Evolutionary conservation across 2,329 filamentous ascomycete genomes (phyloP).

Genomic region (Monilinia fructicola): DNA sequence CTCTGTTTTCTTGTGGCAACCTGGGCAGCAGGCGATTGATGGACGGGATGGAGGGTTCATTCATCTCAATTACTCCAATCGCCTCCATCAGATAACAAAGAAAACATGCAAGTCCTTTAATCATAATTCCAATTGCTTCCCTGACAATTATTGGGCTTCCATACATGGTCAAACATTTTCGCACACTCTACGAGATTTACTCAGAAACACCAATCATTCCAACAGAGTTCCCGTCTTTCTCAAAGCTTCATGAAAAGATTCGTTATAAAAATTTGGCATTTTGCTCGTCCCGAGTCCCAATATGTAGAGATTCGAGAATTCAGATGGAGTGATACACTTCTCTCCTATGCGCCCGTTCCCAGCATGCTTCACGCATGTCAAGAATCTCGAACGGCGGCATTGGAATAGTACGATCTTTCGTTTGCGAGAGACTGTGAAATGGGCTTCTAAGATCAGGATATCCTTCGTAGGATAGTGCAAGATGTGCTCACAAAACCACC

Average conservation of each 20-base stretch:
- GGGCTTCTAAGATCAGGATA: not conserved
- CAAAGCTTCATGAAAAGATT: not conserved
- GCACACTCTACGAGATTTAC: not conserved
- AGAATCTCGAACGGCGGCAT: not conserved
- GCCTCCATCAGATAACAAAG: not conserved
- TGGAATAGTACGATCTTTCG: constrained; percentile 13
- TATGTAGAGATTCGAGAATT: constrained; percentile 6
- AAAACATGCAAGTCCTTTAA: not conserved
- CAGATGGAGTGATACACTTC: not conserved
- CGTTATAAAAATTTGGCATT: not conserved
- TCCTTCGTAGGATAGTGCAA: not conserved
- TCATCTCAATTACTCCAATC: not conserved
- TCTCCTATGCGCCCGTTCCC: not conserved
- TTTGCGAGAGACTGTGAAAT: not conserved
- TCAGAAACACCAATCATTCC: not conserved
- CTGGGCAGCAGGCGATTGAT: too few relatives aligned
- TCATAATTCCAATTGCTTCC: not conserved
- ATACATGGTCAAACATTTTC: not conserved
- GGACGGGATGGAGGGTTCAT: too few relatives aligned
- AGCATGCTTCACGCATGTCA: constrained; percentile 4
- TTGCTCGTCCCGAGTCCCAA: constrained; percentile 1
- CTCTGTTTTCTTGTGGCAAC: too few relatives aligned
- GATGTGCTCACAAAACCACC: not conserved
- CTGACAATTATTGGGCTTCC: not conserved
- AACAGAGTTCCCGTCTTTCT: not conserved